phyloP scores from a whole-genome alignment of 129 eudicot species.

The Escallonia rubra region DNA sequence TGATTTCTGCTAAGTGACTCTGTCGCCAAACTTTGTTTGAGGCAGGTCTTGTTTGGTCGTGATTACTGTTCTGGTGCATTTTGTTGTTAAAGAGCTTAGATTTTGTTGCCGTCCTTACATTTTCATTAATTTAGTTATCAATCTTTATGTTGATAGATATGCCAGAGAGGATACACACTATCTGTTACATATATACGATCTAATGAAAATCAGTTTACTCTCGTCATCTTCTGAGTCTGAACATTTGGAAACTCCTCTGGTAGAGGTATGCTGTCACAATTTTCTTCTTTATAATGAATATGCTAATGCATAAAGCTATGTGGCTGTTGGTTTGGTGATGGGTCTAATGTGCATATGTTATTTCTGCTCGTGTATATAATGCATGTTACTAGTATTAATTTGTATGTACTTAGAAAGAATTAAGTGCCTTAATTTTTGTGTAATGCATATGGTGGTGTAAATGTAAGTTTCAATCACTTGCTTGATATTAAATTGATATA shows the following conservation, averaged over 20 bases:
- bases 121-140: neutral
- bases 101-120: neutral
- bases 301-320: too few species aligned
- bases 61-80: neutral
- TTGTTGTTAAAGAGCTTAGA: neutral
- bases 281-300: neutral
- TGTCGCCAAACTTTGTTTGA: too few species aligned
- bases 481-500: too few species aligned
- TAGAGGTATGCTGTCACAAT: conserved; percentile 45
- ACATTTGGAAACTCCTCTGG: conserved; percentile 57
- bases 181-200: conserved; percentile 78
- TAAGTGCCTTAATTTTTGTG: too few species aligned
- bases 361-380: too few species aligned
- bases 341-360: too few species aligned
- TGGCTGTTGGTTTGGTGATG: too few species aligned
- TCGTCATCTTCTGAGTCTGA: conserved; percentile 50
- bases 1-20: too few species aligned
- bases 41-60: neutral
- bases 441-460: too few species aligned
- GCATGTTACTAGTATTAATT: too few species aligned
- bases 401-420: too few species aligned
- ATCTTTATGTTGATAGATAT: conserved; percentile 45
- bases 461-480: too few species aligned
- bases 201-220: conserved; percentile 59
- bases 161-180: conserved; percentile 98